Conservation (phyloP, 192 early-diverging fungal genomes). For the Backusella mclennaniae region DNA sequence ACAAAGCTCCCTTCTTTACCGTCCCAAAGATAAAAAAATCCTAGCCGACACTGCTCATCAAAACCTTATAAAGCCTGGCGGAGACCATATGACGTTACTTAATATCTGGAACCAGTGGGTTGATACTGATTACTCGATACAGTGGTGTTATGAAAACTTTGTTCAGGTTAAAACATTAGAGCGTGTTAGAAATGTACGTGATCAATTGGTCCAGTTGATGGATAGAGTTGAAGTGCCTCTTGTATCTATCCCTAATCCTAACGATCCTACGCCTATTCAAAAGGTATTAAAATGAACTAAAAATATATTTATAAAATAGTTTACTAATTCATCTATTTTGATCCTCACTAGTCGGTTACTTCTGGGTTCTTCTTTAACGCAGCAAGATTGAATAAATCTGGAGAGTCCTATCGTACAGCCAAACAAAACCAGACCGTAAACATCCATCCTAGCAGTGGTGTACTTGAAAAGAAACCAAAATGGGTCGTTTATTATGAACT, state of each 20-base stretch:
- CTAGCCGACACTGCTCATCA: constrained; percentile 93
- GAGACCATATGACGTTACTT: constrained; percentile 91
- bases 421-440: constrained; percentile 90
- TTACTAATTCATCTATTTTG: background rate
- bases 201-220: constrained; percentile 90
- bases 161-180: constrained; percentile 91
- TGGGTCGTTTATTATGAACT: constrained; percentile 93
- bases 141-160: constrained; percentile 98
- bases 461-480: constrained; percentile 79
- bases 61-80: constrained; percentile 86
- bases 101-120: constrained; percentile 93
- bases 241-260: constrained; percentile 79
- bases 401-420: constrained; percentile 87
- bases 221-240: constrained; percentile 89
- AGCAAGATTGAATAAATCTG: constrained; percentile 78
- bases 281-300: constrained; percentile 49
- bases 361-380: constrained; percentile 97
- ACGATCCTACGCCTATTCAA: constrained; percentile 83
- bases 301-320: background rate
- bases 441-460: constrained; percentile 87
- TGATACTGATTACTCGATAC: constrained; percentile 85
- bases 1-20: constrained; percentile 74
- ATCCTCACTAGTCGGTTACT: constrained; percentile 60
- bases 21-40: constrained; percentile 89
- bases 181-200: constrained; percentile 87